phyloP scores from a whole-genome alignment of 2,329 filamentous ascomycete genomes.

The Colletotrichum ledebouriae region DNA sequence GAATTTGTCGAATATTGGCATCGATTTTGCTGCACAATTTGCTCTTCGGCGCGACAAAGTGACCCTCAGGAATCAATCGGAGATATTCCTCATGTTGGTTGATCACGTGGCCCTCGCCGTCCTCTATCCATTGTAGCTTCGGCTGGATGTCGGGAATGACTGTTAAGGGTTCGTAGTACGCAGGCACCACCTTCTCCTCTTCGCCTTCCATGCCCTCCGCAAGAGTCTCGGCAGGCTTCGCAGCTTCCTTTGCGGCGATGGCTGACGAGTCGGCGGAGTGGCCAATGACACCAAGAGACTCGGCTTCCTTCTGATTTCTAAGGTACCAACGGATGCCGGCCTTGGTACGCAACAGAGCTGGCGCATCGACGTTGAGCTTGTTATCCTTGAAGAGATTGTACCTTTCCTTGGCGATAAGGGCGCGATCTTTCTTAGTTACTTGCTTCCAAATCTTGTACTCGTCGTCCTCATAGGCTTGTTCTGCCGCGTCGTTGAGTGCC shows the following conservation, averaged over 20 bases:
- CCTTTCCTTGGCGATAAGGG: slow-evolving; percentile 86
- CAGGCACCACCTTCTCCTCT: slow-evolving; percentile 86
- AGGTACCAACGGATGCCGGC: slow-evolving; percentile 91
- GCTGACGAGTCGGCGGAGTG: slow-evolving; percentile 58
- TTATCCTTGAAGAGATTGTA: slow-evolving; percentile 88
- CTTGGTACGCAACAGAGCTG: slow-evolving; percentile 86
- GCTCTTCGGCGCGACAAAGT: slow-evolving; percentile 82
- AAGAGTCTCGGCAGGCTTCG: slow-evolving; percentile 77
- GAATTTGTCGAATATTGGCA: slow-evolving; percentile 92
- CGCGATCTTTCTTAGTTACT: slow-evolving; percentile 96
- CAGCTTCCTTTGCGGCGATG: slow-evolving; percentile 62
- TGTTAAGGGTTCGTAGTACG: slow-evolving; percentile 92
- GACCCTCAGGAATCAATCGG: slow-evolving; percentile 79
- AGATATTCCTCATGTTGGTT: slow-evolving; percentile 90
- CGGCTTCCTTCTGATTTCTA: slow-evolving; percentile 80
- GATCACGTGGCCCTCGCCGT: slow-evolving; percentile 88
- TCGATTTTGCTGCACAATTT: slow-evolving; percentile 85
- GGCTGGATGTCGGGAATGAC: slow-evolving; percentile 87
- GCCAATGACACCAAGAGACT: slow-evolving; percentile 59
- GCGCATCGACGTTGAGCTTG: slow-evolving; percentile 87
- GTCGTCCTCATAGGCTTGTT: slow-evolving; percentile 89
- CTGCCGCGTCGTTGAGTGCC: slow-evolving; percentile 74
- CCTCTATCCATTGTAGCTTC: slow-evolving; percentile 88
- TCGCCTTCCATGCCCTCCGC: slow-evolving; percentile 96
- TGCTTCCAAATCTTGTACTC: slow-evolving; percentile 99